Base-by-base conservation (phyloP, 257 asterid genomes). In the Ophiorrhiza pumila region DNA sequence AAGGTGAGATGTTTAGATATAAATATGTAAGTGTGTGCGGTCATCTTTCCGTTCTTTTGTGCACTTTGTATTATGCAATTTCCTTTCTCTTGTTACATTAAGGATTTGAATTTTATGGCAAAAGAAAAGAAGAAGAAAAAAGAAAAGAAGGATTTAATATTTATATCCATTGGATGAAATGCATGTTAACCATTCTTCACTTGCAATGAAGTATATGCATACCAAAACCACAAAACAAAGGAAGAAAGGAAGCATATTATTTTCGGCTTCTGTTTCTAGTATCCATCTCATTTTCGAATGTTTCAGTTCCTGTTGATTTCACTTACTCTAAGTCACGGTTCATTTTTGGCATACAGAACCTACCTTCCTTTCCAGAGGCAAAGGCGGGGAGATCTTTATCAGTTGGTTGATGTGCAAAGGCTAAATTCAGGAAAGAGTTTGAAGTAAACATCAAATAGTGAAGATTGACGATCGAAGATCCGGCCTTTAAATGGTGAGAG, bases 381-480 rank as follows among this genome's bases (percentile, higher is more conserved):
- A 78, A 84, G 89, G 25, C 85, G 98, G 35, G 97, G 97, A 41
- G 97, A 90, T 74, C 90, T 92, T 64, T 92, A 92, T 83, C 91
- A 90, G 81, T 83, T 93, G 71, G 90, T 93, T 43, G 98, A 93
- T 80, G 79, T 93, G 77, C 84, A 85, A 71, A 87, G 97, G 74
- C 81, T 86, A 71, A 72, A 80, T 68, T 74, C 84, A 17, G 57
- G 60, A 31, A 41, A 17, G 25, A 57, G 62, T 46, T 69, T 66
- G 23, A 23, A 39, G 22, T 53, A 52, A 29, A 31, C 53, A 50
- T 14, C 37, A 61, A 72, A 62, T 18, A 69, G 49, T 35, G 55
- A 81, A 61, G n/a, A 74, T 73, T 82, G 5, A 71, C 74, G 69
- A 66, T 49, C 67, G 5, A 71, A 76, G 69, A 66, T 49, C 67